Evolutionary conservation across 2,329 filamentous ascomycete species (phyloP).

Genomic region (Herpomyces periplanetae): DNA sequence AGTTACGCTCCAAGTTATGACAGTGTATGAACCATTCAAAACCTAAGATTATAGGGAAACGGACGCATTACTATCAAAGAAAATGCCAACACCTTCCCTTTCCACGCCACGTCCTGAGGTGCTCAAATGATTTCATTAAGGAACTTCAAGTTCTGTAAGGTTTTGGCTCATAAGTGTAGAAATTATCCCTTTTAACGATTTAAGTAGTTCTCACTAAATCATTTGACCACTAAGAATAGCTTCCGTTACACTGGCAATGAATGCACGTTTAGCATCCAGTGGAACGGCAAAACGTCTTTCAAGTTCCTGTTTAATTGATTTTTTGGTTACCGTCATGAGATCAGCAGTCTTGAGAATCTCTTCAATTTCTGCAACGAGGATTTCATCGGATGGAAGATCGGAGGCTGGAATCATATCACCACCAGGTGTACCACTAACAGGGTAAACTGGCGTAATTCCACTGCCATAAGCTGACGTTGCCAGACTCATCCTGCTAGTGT

Average conservation of each 20-base stretch:
- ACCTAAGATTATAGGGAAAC: too few relatives aligned
- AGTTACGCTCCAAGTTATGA: too few relatives aligned
- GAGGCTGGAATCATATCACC: conserved; percentile 19
- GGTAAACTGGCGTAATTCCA: conserved; percentile 15
- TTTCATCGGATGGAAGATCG: conserved; percentile 42
- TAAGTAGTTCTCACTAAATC: too few relatives aligned
- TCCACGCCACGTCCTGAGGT: too few relatives aligned
- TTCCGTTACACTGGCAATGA: conserved; percentile 19
- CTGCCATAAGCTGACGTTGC: conserved; percentile 24
- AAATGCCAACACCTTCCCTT: too few relatives aligned
- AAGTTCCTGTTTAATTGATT: conserved; percentile 72
- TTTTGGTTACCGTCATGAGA: conserved; percentile 93
- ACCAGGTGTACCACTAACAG: conserved; percentile 14
- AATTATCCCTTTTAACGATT: too few relatives aligned
- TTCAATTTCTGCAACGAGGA: conserved; percentile 61
- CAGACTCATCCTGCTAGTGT: conserved; percentile 17
- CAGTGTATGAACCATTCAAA: too few relatives aligned
- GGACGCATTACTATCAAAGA: too few relatives aligned
- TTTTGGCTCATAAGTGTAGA: too few relatives aligned
- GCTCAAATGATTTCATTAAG: too few relatives aligned
- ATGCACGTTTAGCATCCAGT: conserved; percentile 53
- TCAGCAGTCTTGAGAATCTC: conserved; percentile 71
- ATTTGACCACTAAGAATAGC: conserved; percentile 9
- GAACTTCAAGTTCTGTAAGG: too few relatives aligned
- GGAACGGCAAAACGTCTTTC: conserved; percentile 59